Evolutionary conservation across 2,329 filamentous ascomycete genomes (phyloP).

Genomic region (Colletotrichum sp.): DNA sequence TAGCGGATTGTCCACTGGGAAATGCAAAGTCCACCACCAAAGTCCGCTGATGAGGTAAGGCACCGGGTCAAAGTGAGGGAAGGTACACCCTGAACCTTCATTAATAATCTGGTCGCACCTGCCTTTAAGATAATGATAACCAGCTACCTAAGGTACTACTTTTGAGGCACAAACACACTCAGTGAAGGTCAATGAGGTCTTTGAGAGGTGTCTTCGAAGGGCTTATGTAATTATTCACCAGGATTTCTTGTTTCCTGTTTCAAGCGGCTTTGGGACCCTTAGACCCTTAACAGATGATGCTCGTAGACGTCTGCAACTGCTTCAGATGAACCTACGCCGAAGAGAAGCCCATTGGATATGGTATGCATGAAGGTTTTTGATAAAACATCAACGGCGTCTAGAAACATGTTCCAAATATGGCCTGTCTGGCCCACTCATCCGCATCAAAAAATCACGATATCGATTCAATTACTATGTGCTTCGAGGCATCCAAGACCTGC

Average conservation of each 20-base stretch:
- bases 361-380: background rate
- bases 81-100: background rate
- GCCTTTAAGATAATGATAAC: too few species aligned
- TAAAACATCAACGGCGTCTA: background rate
- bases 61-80: background rate
- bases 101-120: constrained; percentile 3
- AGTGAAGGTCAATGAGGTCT: background rate
- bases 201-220: background rate
- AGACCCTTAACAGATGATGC: background rate
- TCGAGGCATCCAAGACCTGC: background rate
- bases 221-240: background rate
- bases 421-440: background rate
- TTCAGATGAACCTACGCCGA: background rate
- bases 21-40: background rate
- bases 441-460: background rate
- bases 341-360: background rate
- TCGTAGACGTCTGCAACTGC: background rate
- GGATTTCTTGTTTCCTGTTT: background rate
- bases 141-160: background rate
- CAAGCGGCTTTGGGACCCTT: background rate
- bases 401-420: background rate
- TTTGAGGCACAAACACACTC: background rate
- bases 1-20: background rate
- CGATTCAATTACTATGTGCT: background rate
- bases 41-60: constrained; percentile 11